These are phyloP conservation scores for Diaporthe batatas DNA, from an alignment of 2,329 filamentous ascomycete genomes.

Conservation along the genomic window DNA sequence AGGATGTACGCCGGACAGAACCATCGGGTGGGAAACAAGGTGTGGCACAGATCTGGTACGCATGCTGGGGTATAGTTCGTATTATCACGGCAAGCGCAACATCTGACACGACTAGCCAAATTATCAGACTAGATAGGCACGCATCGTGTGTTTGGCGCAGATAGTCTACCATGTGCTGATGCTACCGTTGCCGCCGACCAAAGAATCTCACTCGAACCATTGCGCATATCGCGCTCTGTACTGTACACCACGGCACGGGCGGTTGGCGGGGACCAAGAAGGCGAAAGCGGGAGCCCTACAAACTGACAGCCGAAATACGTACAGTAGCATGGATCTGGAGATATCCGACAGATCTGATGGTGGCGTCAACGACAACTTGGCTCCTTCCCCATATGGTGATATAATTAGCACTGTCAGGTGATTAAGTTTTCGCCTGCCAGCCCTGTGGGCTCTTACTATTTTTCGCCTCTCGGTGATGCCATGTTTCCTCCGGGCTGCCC, in stretches of 20 bases:
- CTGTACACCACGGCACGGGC: not conserved
- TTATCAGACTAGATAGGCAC: not conserved
- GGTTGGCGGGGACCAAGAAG: no score
- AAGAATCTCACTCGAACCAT: not conserved
- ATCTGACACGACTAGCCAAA: constrained; percentile 4
- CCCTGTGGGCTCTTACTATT: constrained; percentile 7
- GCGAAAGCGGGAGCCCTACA: constrained; percentile 7
- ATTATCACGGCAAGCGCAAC: constrained; percentile 4
- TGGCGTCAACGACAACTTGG: not conserved
- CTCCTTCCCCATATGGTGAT: constrained; percentile 20
- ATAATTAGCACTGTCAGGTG: constrained; percentile 10
- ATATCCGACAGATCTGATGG: constrained; percentile 4
- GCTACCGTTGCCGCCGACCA: constrained; percentile 5
- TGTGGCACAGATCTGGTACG: constrained; percentile 8
- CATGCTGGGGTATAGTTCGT: not conserved
- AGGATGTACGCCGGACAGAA: no score
- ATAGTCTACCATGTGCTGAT: not conserved
- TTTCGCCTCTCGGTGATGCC: constrained; percentile 13
- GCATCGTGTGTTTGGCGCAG: not conserved
- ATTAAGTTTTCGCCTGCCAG: constrained; percentile 23
- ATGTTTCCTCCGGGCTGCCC: constrained; percentile 7
- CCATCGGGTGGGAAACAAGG: not conserved
- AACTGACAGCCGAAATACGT: not conserved
- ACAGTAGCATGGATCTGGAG: not conserved
- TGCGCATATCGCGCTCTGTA: not conserved